Conservation (phyloP, 2,329 filamentous ascomycete species). For the Cyphellophora attinorum region DNA sequence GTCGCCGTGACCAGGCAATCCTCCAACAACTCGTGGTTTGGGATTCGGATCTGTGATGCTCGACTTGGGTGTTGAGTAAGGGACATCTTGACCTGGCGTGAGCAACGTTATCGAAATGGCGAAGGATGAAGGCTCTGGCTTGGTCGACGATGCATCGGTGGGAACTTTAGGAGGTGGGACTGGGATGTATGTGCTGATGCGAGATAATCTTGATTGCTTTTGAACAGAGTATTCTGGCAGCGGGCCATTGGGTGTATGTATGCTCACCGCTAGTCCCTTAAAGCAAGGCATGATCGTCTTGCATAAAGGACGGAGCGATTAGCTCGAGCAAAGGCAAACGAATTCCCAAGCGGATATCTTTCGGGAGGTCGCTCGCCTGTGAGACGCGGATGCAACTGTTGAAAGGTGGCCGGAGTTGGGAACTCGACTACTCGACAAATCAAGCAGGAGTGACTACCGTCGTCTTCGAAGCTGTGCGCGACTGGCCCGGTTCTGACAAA, state of each 20-base stretch:
- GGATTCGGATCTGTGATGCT: conserved; percentile 69
- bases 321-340: too few relatives aligned
- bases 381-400: too few relatives aligned
- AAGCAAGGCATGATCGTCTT: conserved; percentile 72
- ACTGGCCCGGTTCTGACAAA: too few relatives aligned
- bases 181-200: conserved; percentile 95
- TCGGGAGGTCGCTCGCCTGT: too few relatives aligned
- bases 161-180: conserved; percentile 79
- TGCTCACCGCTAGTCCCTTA: conserved; percentile 96
- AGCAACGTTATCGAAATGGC: conserved; percentile 96
- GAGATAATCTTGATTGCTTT: conserved; percentile 79
- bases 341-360: too few relatives aligned
- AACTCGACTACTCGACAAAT: too few relatives aligned
- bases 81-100: conserved; percentile 77
- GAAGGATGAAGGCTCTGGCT: conserved; percentile 89
- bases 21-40: conserved; percentile 70
- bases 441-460: too few relatives aligned
- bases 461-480: too few relatives aligned
- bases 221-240: conserved; percentile 90
- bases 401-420: too few relatives aligned
- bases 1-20: conserved; percentile 46
- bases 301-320: neutral
- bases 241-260: conserved; percentile 71
- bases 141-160: conserved; percentile 53
- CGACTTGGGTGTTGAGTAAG: conserved; percentile 81